A percentile compares a stretch with the other conserved stretches of the same genome.
Evolutionary conservation across 257 asterid genomes (phyloP).

Genomic region (Henckelia pumila): DNA sequence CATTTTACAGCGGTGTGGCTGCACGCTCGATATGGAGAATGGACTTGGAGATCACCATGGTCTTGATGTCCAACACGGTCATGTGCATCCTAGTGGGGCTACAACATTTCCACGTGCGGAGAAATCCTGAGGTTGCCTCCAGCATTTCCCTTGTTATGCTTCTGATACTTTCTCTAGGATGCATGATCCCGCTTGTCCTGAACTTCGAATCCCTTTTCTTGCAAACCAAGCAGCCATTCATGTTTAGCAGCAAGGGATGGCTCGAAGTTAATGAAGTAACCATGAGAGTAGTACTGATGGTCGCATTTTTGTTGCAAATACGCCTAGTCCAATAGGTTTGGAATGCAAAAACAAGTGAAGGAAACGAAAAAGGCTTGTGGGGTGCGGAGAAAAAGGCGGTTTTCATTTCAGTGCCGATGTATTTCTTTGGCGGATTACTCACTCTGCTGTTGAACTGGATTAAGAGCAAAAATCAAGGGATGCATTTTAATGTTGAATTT

Average conservation of each 20-base stretch:
- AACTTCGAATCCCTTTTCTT: too few species aligned
- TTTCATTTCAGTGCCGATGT: constrained; percentile 17
- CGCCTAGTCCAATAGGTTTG: constrained; percentile 60
- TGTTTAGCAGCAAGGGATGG: too few species aligned
- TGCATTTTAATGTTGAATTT: neutral
- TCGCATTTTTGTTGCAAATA: constrained; percentile 48
- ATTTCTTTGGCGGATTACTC: constrained; percentile 50
- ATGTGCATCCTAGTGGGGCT: constrained; percentile 43
- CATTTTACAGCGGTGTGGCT: constrained; percentile 22
- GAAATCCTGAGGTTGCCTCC: constrained; percentile 42
- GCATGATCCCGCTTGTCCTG: constrained; percentile 61
- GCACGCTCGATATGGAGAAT: too few species aligned
- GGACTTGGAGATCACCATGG: too few species aligned
- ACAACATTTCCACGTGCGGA: constrained; percentile 52
- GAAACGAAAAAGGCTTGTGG: too few species aligned
- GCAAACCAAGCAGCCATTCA: constrained; percentile 37
- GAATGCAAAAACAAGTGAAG: constrained; percentile 34
- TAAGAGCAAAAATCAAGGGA: constrained; percentile 7
- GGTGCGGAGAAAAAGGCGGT: constrained; percentile 32
- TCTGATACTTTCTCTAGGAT: too few species aligned
- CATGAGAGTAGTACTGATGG: constrained; percentile 52
- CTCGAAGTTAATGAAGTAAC: constrained; percentile 56
- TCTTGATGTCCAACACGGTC: too few species aligned
- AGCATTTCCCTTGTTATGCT: too few species aligned
- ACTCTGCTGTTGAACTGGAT: constrained; percentile 35